Evolutionary conservation across 208 protist species (phyloP), one percentile per base, ranked within the genome.

Genomic region (Leishmania major): DNA sequence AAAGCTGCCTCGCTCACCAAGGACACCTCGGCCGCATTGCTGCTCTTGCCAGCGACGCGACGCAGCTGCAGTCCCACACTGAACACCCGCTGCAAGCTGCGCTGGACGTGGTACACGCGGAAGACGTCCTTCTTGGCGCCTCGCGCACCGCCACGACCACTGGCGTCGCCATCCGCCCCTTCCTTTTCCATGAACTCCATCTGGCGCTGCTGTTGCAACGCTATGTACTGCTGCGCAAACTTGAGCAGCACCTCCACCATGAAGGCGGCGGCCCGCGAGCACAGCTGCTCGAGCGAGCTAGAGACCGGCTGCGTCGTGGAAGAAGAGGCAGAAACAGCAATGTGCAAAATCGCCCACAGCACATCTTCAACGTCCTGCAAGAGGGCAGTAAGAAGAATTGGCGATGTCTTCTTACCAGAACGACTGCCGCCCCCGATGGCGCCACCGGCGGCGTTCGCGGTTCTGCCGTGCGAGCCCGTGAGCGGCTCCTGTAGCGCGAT

Each of bases 71-170:
- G 72, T 5, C 85, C 87, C 5, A 90, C 88, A 53, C 90, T 95
- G 17, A 96, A 81, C 70, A 93, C 76, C 4, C 90, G 88, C 71
- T 90, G 93, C 75, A 96, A 59, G 1, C 87, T 86, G 25, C 84
- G 87, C 75, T 95, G 91, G 5, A 89, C 87, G 69, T 79, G 77
- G 59, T 90, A 88, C 8, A 83, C 75, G 43, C 87, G 88, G 43
- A 91, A 86, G 40, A 91, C 77, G 78, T 95, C 92, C n/a, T 57
- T 28, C 81, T 31, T 53, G 45, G 72, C 72, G 22, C 75, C 37
- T 19, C 78, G 13, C 10, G 43, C 11, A 76, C 60, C 31, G 59
- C 76, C n/a, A 51, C 83, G 37, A 76, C 75, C 1, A 28, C 43
- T 71, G 31, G 64, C 49, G 43, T 45, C 43, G 22, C 31, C 25